These are phyloP conservation scores for Microbotryum lychnidis-dioicae DNA, from an alignment of 1,284 basidiomycete species.

Conservation along the genomic window DNA sequence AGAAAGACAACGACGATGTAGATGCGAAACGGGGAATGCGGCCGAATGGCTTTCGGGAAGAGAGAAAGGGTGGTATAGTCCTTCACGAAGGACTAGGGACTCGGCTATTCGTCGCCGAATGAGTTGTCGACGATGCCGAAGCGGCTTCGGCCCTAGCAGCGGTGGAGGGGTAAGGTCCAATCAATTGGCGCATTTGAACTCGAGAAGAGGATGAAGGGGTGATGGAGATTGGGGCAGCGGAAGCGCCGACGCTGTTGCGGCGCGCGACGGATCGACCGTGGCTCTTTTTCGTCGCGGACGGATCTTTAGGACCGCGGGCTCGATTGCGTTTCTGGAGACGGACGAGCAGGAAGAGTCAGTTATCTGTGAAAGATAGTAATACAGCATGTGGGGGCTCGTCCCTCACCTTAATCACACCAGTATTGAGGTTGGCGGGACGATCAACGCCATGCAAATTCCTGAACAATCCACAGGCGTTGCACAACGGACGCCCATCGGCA, in stretches of 20 bases:
- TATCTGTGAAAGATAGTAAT: background rate
- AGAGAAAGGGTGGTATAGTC: background rate
- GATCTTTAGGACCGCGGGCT: conserved; percentile 22
- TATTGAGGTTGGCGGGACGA: conserved; percentile 42
- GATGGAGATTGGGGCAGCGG: background rate
- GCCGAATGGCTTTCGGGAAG: background rate
- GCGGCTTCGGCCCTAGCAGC: conserved; percentile 1
- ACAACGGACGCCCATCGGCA: conserved; percentile 42
- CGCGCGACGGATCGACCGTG: conserved; percentile 6
- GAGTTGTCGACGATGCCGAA: background rate
- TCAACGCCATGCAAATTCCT: conserved; percentile 43
- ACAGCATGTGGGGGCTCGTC: too few species aligned
- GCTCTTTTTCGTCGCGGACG: conserved; percentile 10
- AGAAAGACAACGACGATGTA: background rate
- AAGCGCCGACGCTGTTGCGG: conserved; percentile 10
- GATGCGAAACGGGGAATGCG: background rate
- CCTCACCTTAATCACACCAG: conserved; percentile 41
- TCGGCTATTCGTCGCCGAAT: background rate
- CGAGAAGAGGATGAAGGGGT: background rate
- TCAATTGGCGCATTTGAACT: background rate
- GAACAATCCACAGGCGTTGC: conserved; percentile 45
- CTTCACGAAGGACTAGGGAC: background rate
- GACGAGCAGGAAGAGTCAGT: background rate
- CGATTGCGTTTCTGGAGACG: conserved; percentile 23
- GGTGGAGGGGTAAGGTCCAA: conserved; percentile 5